Evolutionary conservation across 306 rosid genomes (phyloP).

Genomic region (Canavalia gladiata): DNA sequence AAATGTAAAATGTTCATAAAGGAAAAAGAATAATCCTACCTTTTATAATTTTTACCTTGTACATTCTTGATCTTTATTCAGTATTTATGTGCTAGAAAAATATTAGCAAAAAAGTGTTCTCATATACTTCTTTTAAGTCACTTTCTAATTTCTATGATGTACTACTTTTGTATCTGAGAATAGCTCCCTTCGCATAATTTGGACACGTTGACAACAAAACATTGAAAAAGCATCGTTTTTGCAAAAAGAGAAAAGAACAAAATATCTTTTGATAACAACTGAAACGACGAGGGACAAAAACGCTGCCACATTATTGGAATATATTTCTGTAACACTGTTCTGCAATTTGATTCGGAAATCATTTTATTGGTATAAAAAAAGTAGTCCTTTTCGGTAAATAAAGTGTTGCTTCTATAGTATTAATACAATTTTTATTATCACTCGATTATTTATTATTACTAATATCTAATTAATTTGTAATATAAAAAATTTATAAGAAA

Average conservation of each 20-base stretch:
- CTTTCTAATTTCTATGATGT: not conserved
- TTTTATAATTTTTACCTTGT: no score
- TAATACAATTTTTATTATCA: no score
- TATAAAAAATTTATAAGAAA: no score
- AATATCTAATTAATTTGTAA: no score
- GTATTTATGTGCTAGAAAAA: no score
- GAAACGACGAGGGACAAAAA: constrained; percentile 14
- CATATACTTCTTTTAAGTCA: no score
- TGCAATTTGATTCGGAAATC: not conserved
- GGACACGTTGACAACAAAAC: not conserved
- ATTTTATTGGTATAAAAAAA: not conserved
- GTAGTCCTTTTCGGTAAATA: not conserved
- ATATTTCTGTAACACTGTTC: not conserved
- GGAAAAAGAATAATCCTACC: no score
- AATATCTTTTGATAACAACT: constrained; percentile 9
- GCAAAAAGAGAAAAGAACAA: not conserved
- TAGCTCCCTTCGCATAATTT: not conserved
- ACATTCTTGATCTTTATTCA: no score
- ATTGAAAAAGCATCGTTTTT: not conserved
- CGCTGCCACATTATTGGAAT: not conserved
- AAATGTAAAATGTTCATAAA: no score
- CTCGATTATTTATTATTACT: no score
- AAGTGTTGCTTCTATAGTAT: no score
- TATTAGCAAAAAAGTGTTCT: not conserved
- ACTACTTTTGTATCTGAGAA: not conserved